Base-by-base conservation (phyloP, 1,284 basidiomycete species). In the Ceratobasidium sp. region DNA sequence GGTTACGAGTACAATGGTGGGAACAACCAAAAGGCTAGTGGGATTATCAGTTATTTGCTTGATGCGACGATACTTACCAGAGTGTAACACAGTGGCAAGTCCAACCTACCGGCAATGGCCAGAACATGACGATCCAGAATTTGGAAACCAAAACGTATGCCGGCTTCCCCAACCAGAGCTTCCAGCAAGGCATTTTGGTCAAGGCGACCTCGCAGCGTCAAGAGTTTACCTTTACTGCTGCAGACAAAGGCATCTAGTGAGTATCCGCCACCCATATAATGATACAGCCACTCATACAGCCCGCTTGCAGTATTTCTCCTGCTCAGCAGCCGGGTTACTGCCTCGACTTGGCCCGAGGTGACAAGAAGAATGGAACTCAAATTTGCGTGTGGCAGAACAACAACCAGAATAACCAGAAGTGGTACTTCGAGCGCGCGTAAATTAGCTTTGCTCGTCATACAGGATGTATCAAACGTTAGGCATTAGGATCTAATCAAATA, bases 371-470 rank as follows among this genome's bases (percentile, higher is more conserved):
- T 14, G 69, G 69, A 39, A 71, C 69, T 21, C 39, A 60, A 46
- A 34, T 60, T 21, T 28, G 65, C 59, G 69, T 71, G 18, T 71
- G 69, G 69, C 69, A 71, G 69, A 71, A 71, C 57, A 71, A 71
- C 46, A 55, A 71, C 32, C 69, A 71, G 57, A 57, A 71, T 46
- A 71, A 71, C 69, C 69, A 71, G 57, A 71, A 71, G 69, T 71
- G 69, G 69, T 71, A 71, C 34, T 71, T 71, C 34, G 69, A 71
- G 69, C 69, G 69, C 43, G 69, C 69, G 12, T 57, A 39, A 65
- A 50, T 18, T 36, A n/a, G 48, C 10, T 16, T 21, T 23, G 26
- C 32, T 18, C 16, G 23, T 45, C 21, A 21, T 41, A n/a, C 23
- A 3, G 41, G 52, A 34, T 50, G 60, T 64, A 45, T 36, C 6